Conservation (phyloP, 495 filamentous ascomycete species). For the Penicillium steckii region DNA sequence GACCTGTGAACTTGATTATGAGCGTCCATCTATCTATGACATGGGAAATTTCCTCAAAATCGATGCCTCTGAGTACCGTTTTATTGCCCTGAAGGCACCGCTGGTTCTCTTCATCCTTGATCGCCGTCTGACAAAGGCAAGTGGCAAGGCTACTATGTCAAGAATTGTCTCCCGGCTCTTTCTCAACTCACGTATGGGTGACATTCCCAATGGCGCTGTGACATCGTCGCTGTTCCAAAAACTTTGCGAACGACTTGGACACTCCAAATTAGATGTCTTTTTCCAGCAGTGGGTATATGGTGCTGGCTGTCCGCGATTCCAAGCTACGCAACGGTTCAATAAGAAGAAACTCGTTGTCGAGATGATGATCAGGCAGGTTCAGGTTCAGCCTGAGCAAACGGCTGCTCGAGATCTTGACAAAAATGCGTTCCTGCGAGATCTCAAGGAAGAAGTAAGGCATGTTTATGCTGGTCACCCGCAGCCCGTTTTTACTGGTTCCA, state of each 20-base stretch:
- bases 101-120: conserved; percentile 93
- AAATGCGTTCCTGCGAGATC: conserved; percentile 74
- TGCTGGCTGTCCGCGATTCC: conserved; percentile 83
- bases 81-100: conserved; percentile 88
- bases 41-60: conserved; percentile 75
- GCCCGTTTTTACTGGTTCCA: conserved; percentile 85
- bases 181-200: conserved; percentile 74
- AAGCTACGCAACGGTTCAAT: conserved; percentile 86
- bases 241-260: conserved; percentile 81
- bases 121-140: conserved; percentile 80
- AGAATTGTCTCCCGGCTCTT: conserved; percentile 83
- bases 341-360: conserved; percentile 97
- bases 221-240: conserved; percentile 72
- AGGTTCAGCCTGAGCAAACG: conserved; percentile 62
- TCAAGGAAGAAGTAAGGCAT: conserved; percentile 70
- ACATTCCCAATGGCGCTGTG: conserved; percentile 68
- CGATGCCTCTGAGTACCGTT: conserved; percentile 81
- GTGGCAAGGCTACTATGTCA: conserved; percentile 76
- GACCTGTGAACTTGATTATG: conserved; percentile 76
- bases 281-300: conserved; percentile 92
- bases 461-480: conserved; percentile 70
- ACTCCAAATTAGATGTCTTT: conserved; percentile 79
- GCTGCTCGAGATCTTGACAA: conserved; percentile 55
- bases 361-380: conserved; percentile 83
- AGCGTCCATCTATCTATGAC: conserved; percentile 76